These are phyloP conservation scores for Tetrapisispora nanseiensis DNA, from an alignment of 805 yeast species.

Conservation along the genomic window DNA sequence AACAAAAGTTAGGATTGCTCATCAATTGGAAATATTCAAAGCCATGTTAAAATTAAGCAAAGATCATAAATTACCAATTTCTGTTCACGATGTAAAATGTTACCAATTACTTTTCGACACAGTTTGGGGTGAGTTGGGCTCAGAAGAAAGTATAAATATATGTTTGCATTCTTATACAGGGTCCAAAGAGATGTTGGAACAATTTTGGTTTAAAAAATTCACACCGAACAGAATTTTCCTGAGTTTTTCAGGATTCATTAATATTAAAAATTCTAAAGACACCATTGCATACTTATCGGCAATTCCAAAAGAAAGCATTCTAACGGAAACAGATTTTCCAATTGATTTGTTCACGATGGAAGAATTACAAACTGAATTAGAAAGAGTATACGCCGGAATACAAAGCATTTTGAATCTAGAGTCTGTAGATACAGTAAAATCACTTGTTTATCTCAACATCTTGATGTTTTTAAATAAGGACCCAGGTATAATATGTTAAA, in stretches of 20 bases:
- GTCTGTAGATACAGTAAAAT: slow-evolving; percentile 3
- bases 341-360: slow-evolving; percentile 6
- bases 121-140: slow-evolving; percentile 20
- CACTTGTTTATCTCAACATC: slow-evolving; percentile 13
- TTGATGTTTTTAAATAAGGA: not conserved
- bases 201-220: slow-evolving; percentile 32
- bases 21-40: slow-evolving; percentile 50
- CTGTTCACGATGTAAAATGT: slow-evolving; percentile 78
- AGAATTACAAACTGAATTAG: slow-evolving; percentile 9
- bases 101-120: slow-evolving; percentile 51
- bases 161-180: slow-evolving; percentile 85
- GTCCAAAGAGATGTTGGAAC: slow-evolving; percentile 53
- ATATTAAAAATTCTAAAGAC: slow-evolving; percentile 11
- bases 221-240: slow-evolving; percentile 20
- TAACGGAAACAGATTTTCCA: slow-evolving; percentile 47
- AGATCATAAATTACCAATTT: slow-evolving; percentile 40
- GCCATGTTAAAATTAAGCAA: slow-evolving; percentile 48
- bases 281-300: slow-evolving; percentile 17
- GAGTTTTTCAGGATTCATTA: slow-evolving; percentile 24
- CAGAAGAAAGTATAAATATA: slow-evolving; percentile 25
- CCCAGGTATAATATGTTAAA: too few relatives aligned
- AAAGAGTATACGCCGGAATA: slow-evolving; percentile 8
- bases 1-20: slow-evolving; percentile 51
- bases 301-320: slow-evolving; percentile 31
- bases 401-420: slow-evolving; percentile 2